Base-by-base conservation (phyloP, 1,139 yeast genomes). In the Diutina rugosa region DNA sequence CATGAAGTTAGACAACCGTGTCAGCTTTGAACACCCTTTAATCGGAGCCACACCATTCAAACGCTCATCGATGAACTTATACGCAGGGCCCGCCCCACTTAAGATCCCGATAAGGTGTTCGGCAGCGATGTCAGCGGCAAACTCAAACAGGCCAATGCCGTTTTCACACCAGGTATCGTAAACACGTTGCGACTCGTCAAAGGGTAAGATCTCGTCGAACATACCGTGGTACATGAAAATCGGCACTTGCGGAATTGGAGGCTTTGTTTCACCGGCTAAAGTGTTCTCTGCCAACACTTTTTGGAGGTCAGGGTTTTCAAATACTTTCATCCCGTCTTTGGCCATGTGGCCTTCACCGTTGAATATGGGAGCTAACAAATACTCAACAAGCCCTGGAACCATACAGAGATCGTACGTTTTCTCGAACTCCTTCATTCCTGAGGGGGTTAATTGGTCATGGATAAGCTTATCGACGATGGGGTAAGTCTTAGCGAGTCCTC, bases 401-500 rank as follows among this genome's bases (percentile, higher is more conserved):
- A 58, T 46, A 47, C 65, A 63, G 32, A 57, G 44, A 14, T 56
- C 52, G 6, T 48, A 28, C 1, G 56, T 45, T 41, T 55, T 51
- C 8, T 51, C 46, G 46, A 59, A 51, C n/a, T 28, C 46, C 8
- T 46, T 46, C 7, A 16, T 32, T 4, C 47, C 9, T 38, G 32
- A 35, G 28, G 35, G 12, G 9, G 8, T 5, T 6, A n/a, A 28
- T 8, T 51, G 48, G 5, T 16, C 44, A 4, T 26, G 1, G 21
- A 56, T 26, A 2, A 47, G 16, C 6, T 28, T 41, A 1, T 56
- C 18, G 16, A 68, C 56, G 3, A 59, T 65, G 1, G 73, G 69
- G 58, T 71, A 71, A 56, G 69, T 72, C 29, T 65, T 59, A 29
- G 60, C 51, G 54, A 71, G 61, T 2, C 75, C 74, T 49, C 60